Evolutionary conservation across 495 filamentous ascomycete genomes (phyloP), one percentile per base, ranked within the genome.

Genomic region (Parathielavia hyrcaniae): DNA sequence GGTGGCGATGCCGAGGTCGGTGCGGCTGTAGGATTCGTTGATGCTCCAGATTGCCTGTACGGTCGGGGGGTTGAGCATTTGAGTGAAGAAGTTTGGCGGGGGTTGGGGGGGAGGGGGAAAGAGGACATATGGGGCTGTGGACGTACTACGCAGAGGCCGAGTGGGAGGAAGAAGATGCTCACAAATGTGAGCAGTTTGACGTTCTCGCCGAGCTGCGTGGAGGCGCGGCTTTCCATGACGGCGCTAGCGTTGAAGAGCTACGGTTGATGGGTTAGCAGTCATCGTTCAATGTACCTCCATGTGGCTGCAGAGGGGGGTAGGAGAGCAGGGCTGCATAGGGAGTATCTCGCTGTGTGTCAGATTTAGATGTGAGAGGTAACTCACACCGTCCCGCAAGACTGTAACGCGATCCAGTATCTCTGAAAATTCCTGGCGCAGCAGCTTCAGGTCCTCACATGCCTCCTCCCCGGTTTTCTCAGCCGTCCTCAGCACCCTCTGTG

Each of bases 121-220:
- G 22, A 26, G 16, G 20, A n/a, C 2, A 16, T n/a, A 9, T 10
- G 6, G 10, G 32, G 48, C 6, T 10, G 5, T 2, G 5, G 22
- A 32, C 14, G 11, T 53, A 61, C 59, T 3, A 53, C 47, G 57
- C 70, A 73, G 22, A 73, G 71, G 0, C 64, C 55, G 8, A 74
- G 54, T 1, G 71, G 71, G 5, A 73, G 61, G 30, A 64, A 74
- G 53, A 71, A 72, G 34, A 73, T 71, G 61, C 69, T 71, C 34
- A 74, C 64, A 46, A 64, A 71, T 12, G 70, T 73, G 30, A 73
- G 60, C 4, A 74, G 64, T 47, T 64, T 71, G 14, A 74, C 64
- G 47, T 74, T 73, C n/a, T 74, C 54, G 0, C 69, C 69, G 0
- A 74, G 54, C 35, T 67, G 53, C 0, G 71, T 71, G 0, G 69